A percentile compares a stretch with the other conserved stretches of the same genome.
Conservation (phyloP, 805 yeast genomes). For the Cephaloascus fragrans region DNA sequence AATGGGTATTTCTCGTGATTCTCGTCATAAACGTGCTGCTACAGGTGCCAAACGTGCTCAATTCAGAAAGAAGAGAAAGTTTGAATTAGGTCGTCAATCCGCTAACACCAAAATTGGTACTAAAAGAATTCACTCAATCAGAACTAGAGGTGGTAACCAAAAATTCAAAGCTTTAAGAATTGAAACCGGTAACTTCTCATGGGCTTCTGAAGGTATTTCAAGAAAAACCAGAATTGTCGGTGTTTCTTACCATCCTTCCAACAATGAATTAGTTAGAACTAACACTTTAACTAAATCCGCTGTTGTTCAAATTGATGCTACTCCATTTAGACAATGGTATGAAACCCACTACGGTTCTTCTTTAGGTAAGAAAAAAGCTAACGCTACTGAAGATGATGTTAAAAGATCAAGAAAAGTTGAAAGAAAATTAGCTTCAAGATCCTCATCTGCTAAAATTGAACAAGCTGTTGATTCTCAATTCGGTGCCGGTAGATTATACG, state of each 20-base stretch:
- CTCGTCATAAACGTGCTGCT: slow-evolving; percentile 99
- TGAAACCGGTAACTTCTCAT: slow-evolving; percentile 98
- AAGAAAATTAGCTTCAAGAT: slow-evolving; percentile 92
- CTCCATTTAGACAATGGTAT: slow-evolving; percentile 99
- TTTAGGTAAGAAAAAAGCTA: slow-evolving; percentile 76
- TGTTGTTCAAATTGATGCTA: slow-evolving; percentile 98
- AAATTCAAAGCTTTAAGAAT: slow-evolving; percentile 99
- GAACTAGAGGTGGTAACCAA: slow-evolving; percentile 99
- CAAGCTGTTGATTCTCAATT: slow-evolving; percentile 90
- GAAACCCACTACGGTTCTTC: slow-evolving; percentile 96
- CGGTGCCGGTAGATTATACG: slow-evolving; percentile 98
- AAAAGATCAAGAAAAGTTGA: slow-evolving; percentile 70
- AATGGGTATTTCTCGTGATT: slow-evolving; percentile 99
- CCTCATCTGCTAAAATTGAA: slow-evolving; percentile 77
- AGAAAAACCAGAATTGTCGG: slow-evolving; percentile 98
- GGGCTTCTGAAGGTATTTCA: slow-evolving; percentile 98
- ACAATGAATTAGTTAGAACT: slow-evolving; percentile 99
- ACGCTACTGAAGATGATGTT: slow-evolving; percentile 48
- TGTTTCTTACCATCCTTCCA: slow-evolving; percentile 99
- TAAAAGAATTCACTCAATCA: slow-evolving; percentile 97
- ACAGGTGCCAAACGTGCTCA: slow-evolving; percentile 99
- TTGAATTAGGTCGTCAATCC: slow-evolving; percentile 99
- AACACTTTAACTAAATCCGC: slow-evolving; percentile 99
- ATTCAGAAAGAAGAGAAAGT: slow-evolving; percentile 99
- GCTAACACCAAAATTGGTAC: slow-evolving; percentile 99